Conservation (phyloP, 2,329 filamentous ascomycete genomes). For the Chrysosporium queenslandicum region DNA sequence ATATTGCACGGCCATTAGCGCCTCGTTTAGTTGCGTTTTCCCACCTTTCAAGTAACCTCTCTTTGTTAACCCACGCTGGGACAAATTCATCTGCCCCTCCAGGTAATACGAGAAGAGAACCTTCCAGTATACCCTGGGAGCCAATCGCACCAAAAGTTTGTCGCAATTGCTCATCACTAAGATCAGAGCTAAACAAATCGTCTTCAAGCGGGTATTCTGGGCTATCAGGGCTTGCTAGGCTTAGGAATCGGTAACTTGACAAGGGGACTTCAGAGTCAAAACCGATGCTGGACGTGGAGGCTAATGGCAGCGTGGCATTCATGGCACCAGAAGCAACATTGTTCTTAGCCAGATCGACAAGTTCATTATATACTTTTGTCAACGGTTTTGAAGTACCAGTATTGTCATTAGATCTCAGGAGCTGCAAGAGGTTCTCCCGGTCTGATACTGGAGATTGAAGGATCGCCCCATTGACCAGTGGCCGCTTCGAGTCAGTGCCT, state of each 20-base stretch:
- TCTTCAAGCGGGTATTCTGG: conserved; percentile 58
- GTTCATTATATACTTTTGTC: conserved; percentile 25
- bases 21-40: conserved; percentile 31
- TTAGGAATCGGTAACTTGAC: conserved; percentile 50
- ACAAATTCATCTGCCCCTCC: conserved; percentile 40
- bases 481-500: conserved; percentile 28
- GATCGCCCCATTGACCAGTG: conserved; percentile 60
- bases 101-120: conserved; percentile 36
- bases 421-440: conserved; percentile 48
- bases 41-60: conserved; percentile 36
- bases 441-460: conserved; percentile 74
- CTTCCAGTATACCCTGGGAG: conserved; percentile 29
- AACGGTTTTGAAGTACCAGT: conserved; percentile 14
- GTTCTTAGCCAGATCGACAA: conserved; percentile 27
- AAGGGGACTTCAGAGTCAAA: conserved; percentile 36
- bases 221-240: conserved; percentile 44
- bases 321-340: conserved; percentile 18
- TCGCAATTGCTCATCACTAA: conserved; percentile 49
- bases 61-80: conserved; percentile 38
- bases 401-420: conserved; percentile 18
- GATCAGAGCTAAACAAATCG: conserved; percentile 77
- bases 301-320: conserved; percentile 28
- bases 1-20: conserved; percentile 29
- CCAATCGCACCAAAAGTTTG: conserved; percentile 53
- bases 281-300: conserved; percentile 27